Percentiles rank a stretch among this genome's conserved stretches.
These are phyloP conservation scores for Mucor racemosus DNA, from an alignment of 371 early-diverging fungal genomes.

Conservation along the genomic window DNA sequence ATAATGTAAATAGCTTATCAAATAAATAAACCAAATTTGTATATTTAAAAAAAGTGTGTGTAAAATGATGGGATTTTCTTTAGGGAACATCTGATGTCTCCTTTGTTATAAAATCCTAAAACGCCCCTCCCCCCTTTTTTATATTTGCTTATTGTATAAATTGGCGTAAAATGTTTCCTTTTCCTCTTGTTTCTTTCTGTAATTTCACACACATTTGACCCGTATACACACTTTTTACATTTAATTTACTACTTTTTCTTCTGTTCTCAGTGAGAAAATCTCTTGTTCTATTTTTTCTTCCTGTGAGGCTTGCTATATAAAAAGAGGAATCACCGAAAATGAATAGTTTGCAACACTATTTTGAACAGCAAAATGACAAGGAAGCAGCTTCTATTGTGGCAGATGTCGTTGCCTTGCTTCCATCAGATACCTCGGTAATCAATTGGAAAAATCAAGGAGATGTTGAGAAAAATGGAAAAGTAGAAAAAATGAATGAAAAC, in stretches of 20 bases:
- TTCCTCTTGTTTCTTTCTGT: constrained; percentile 1
- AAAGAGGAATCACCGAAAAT: background rate
- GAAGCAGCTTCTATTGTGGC: constrained; percentile 24
- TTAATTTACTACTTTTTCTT: background rate
- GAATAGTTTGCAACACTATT: constrained; percentile 22
- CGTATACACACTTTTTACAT: constrained; percentile 1
- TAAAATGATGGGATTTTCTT: background rate
- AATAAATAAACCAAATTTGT: constrained; percentile 9
- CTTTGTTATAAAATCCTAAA: background rate
- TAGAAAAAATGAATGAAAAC: constrained; percentile 11
- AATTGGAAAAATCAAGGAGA: constrained; percentile 14
- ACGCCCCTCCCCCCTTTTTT: constrained; percentile 6
- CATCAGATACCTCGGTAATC: constrained; percentile 19
- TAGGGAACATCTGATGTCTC: background rate
- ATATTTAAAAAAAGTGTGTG: background rate
- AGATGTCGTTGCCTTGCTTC: constrained; percentile 21
- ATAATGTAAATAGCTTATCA: constrained; percentile 10
- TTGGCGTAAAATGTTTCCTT: background rate
- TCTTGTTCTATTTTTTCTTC: background rate
- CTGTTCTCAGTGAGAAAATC: background rate
- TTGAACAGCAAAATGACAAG: constrained; percentile 27
- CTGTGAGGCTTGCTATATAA: background rate
- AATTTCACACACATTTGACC: background rate
- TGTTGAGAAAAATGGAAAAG: constrained; percentile 2
- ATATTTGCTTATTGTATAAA: background rate